Base-by-base conservation (phyloP, 2,329 filamentous ascomycete genomes). In the Exserohilum turcica region DNA sequence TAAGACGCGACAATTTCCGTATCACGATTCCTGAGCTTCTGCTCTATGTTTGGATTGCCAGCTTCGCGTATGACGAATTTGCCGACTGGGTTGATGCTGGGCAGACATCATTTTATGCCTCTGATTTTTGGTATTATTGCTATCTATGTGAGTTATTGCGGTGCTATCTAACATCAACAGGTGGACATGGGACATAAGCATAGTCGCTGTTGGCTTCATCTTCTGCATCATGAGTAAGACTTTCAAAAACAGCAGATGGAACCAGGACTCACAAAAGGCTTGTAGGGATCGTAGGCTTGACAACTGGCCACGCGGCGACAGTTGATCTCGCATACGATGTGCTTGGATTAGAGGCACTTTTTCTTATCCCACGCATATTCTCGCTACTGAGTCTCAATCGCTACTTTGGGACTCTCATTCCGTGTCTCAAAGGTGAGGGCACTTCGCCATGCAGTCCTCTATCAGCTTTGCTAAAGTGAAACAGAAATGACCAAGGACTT, bases 401-500 rank as follows among this genome's bases (percentile, higher is more conserved):
- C 1, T 96, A 95, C 71, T 97, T 94, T 82, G 92, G 91, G 36
- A 94, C 89, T 0, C 75, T 94, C 43, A 92, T 97, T 54, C 92
- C 92, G 0, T 95, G 92, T 59, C 81, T 97, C 44, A 94, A 94
- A 71, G 45, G 45, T 48, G 13, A 5, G 27, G 9, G 6, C 19
- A 16, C 45, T 36, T 40, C 12, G 19, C 28, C 24, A 21, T 32
- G n/a, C 27, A 18, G 16, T 9, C 15, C 32, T n/a, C n/a, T 4
- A 13, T 18, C 13, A 6, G 16, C 15, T 16, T 13, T 6, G 29
- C 36, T 47, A 39, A 47, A 12, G 7, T 6, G 16, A n/a, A 3
- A 13, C n/a, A 48, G 91, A 93, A 72, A 97, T 97, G 92, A 85
- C 89, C 33, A 93, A 92, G 74, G 91, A 96, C 70, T 96, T 96